Percentiles rank a stretch among this genome's conserved stretches.
phyloP scores from a whole-genome alignment of 2,329 filamentous ascomycete species.

The Sporothrix euskadiensis region DNA sequence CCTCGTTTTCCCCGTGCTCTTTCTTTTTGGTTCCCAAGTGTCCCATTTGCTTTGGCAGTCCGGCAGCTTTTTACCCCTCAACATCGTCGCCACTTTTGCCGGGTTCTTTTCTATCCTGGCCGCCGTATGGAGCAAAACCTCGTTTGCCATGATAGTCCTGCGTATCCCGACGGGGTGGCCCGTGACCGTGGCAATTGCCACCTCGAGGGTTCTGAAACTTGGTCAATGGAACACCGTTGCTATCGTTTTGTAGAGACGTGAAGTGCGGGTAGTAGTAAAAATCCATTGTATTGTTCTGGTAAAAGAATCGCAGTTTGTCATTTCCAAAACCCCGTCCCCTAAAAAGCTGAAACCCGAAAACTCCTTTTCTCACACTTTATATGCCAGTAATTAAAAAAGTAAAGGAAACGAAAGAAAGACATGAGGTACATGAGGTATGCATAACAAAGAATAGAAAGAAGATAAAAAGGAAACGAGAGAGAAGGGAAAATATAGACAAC shows the following conservation, averaged over 20 bases:
- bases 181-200: neutral
- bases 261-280: neutral
- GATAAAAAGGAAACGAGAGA: neutral
- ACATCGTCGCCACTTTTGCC: slow-evolving; percentile 33
- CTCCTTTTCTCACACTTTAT: slow-evolving; percentile 21
- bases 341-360: slow-evolving; percentile 23
- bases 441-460: neutral
- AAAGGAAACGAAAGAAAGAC: slow-evolving; percentile 3
- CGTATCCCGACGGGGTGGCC: slow-evolving; percentile 36
- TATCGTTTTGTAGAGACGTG: neutral
- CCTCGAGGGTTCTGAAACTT: neutral
- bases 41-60: slow-evolving; percentile 31
- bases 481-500: neutral
- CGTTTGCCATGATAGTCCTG: slow-evolving; percentile 43
- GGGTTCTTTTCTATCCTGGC: slow-evolving; percentile 38
- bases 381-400: slow-evolving; percentile 17
- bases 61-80: slow-evolving; percentile 27
- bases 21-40: neutral
- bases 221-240: neutral
- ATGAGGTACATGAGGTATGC: slow-evolving; percentile 12
- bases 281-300: neutral
- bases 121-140: slow-evolving; percentile 43
- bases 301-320: slow-evolving; percentile 10
- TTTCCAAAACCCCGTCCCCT: slow-evolving; percentile 15
- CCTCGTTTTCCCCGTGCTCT: neutral